Conservation (phyloP, 176 grass and related monocot species). For the Canna indica region DNA sequence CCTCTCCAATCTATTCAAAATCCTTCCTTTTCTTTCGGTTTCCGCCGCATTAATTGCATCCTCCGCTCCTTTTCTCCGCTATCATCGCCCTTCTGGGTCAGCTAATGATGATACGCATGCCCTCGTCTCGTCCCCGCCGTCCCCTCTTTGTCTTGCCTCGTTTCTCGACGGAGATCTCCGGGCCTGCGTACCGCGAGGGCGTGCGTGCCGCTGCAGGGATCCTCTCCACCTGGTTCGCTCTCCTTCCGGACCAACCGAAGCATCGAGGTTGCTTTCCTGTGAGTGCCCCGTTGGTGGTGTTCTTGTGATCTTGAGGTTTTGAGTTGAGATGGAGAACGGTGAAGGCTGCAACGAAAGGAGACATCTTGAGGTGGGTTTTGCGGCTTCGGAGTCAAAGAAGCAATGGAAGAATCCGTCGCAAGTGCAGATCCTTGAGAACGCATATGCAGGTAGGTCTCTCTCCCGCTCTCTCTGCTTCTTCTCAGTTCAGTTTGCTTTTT, state of each 20-base stretch:
- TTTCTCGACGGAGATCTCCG: background rate
- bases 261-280: background rate
- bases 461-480: background rate
- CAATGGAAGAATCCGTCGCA: constrained; percentile 18
- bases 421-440: constrained; percentile 14
- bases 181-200: background rate
- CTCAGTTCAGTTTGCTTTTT: background rate
- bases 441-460: constrained; percentile 4
- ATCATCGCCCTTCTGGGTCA: background rate
- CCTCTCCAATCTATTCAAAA: background rate
- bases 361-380: background rate
- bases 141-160: background rate
- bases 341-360: background rate
- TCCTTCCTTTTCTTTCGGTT: background rate
- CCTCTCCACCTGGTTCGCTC: background rate
- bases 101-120: constrained; percentile 6
- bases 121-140: background rate
- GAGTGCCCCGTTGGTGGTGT: background rate
- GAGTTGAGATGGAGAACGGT: constrained; percentile 6
- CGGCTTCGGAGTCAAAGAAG: background rate
- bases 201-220: background rate
- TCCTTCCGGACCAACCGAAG: background rate
- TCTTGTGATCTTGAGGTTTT: background rate
- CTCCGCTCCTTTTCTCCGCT: background rate
- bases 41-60: constrained; percentile 3